Evolutionary conservation across 2,329 filamentous ascomycete species (phyloP), one percentile per base, ranked within the genome.

Genomic region (Aspergillus sojae): DNA sequence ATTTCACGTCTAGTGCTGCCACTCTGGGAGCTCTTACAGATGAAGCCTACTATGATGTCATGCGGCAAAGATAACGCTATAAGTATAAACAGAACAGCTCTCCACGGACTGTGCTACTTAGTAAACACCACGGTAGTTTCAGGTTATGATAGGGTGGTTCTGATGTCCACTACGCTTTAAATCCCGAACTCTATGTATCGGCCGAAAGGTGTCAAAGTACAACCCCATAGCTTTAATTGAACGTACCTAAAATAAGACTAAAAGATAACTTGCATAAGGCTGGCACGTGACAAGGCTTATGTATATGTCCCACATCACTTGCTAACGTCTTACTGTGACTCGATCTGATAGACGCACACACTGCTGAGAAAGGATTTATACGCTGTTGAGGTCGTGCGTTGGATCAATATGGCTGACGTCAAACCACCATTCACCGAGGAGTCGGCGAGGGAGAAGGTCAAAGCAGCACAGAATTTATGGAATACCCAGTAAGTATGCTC

Each of bases 401-500:
- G 12, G 23, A 30, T 52, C n/a, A 7, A 60, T 48, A 81, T 81
- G 79, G 78, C 79, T 3, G 72, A 76, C 58, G 67, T 80, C 39
- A 78, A 75, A 56, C 92, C 93, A 4, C 92, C 92, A 0, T 96
- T 93, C 75, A 94, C 88, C 4, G 81, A 85, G 28, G 89, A 92
- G 73, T 89, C 88, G 1, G 93, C 93, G 2, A 80, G 81, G 19
- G 81, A 83, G 63, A 96, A 96, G 76, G 92, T 96, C 66, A 96
- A 96, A 79, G 89, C 88, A 21, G 92, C 91, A 0, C 93, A 96
- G 74, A 86, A 92, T 74, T 82, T 89, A 3, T 96, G 93, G 93
- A 96, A 96, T 72, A 90, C 88, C 1, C 85, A 82, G 90, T 92
- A 77, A 68, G 80, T 36, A 45, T 11, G 2, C 21, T 5, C 30